Evolutionary conservation across 2,329 filamentous ascomycete species (phyloP).

Genomic region (Xylaria arbuscula): DNA sequence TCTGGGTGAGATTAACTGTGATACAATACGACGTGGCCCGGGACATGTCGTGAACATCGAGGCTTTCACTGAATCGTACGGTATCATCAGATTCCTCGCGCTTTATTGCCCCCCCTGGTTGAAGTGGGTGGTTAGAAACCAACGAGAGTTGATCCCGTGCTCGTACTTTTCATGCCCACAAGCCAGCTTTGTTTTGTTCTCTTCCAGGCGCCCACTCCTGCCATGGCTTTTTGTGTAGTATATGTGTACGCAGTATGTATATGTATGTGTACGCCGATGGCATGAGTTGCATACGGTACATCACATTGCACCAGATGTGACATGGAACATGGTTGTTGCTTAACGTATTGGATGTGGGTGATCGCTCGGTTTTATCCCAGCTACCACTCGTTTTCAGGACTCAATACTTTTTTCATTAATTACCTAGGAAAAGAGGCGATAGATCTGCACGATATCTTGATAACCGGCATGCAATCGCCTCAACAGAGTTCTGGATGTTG

Average conservation of each 20-base stretch:
- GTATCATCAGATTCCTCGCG: conserved; percentile 9
- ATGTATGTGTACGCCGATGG: neutral
- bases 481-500: neutral
- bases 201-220: neutral
- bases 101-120: neutral
- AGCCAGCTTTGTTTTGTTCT: neutral
- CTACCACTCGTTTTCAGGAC: neutral
- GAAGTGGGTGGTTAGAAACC: neutral
- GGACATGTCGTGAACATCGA: neutral
- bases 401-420: neutral
- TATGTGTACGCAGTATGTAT: neutral
- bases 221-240: neutral
- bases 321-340: conserved; percentile 25
- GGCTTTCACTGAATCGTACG: conserved; percentile 11
- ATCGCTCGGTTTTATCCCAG: conserved; percentile 6
- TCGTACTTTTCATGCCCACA: neutral
- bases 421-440: neutral
- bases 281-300: neutral
- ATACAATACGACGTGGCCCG: conserved; percentile 15
- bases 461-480: conserved; percentile 2
- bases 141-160: neutral
- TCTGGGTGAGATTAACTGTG: conserved; percentile 6
- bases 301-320: neutral
- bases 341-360: neutral
- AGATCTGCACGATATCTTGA: conserved; percentile 7